phyloP scores from a whole-genome alignment of 768 basidiomycete genomes.

The Pleurotus tuber-regium region DNA sequence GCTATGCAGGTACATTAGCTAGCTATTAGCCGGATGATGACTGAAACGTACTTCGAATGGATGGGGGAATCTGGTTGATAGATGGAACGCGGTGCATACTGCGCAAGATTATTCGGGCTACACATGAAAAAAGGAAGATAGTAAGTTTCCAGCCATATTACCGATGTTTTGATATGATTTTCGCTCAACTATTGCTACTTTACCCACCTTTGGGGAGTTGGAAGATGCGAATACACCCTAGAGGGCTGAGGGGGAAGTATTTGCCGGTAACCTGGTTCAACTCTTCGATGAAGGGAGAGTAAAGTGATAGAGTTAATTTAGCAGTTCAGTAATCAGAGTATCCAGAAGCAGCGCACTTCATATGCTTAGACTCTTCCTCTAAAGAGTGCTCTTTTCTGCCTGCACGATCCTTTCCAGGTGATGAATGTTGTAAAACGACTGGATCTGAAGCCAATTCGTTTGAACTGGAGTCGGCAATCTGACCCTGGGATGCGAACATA shows the following conservation, averaged over 20 bases:
- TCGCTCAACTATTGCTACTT: neutral
- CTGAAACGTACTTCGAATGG: slow-evolving; percentile 18
- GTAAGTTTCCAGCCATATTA: no score
- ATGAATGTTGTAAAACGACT: neutral
- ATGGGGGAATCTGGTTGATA: slow-evolving; percentile 29
- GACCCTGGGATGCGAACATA: slow-evolving; percentile 11
- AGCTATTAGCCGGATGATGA: slow-evolving; percentile 3
- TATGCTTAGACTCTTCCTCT: neutral
- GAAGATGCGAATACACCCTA: slow-evolving; percentile 29
- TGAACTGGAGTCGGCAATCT: slow-evolving; percentile 9
- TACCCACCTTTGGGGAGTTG: slow-evolving; percentile 34
- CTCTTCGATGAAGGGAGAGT: neutral
- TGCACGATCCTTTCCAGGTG: neutral
- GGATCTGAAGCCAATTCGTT: slow-evolving; percentile 9
- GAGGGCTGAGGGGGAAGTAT: slow-evolving; percentile 21
- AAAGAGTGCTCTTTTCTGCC: neutral
- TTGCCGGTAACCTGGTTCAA: neutral
- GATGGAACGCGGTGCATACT: slow-evolving; percentile 19
- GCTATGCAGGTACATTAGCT: slow-evolving; percentile 14
- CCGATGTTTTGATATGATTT: neutral
- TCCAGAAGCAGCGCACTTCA: slow-evolving; percentile 6
- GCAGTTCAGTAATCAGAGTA: neutral
- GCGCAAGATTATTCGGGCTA: slow-evolving; percentile 28
- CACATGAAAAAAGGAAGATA: no score
- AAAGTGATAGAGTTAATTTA: neutral